Base-by-base conservation (phyloP, 371 early-diverging fungal species). In the Zychaea mexicana region DNA sequence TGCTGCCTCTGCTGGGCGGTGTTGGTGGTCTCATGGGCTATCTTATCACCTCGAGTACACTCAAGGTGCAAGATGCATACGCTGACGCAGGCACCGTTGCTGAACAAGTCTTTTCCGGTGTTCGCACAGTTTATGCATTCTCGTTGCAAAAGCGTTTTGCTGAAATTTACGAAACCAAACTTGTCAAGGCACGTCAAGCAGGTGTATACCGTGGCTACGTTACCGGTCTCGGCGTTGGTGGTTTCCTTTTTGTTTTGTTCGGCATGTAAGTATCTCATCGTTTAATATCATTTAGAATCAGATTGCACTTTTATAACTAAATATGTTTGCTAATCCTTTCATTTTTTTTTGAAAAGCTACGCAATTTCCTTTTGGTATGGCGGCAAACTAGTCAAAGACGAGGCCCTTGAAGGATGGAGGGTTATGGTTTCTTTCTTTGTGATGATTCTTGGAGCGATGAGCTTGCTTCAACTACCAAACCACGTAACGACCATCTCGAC, bases 61-160 rank as follows among this genome's bases (percentile, higher is more conserved):
- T 64, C 0, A 71, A 70, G 15, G 70, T 71, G 2, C 83, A 81
- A 65, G 61, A 64, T 21, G 38, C 84, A 10, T 95, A 94, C 66
- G 92, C 92, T 7, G 61, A 69, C 8, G 92, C 95, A 13, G 93
- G 94, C 28, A 87, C 82, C 5, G 70, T 94, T 15, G 95, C 95
- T 7, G 89, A 92, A 65, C 94, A 96, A 67, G 90, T 85, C 0
- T 72, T 96, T 49, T 69, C 90, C 2, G 79, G 85, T 19, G 65
- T 96, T 61, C 85, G 94, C 33, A 95, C 95, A 2, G 88, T 94
- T 32, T 79, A 81, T 45, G 80, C 94, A 3, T 94, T 94, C 74
- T 87, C 85, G 64, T 87, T 83, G 13, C 89, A 93, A 70, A 67
- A 78, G 21, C 82, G 88, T 17, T 84, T 89, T 61, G 63, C 78